phyloP scores from a whole-genome alignment of 148 eudicot genomes.

The Rhododendron molle region DNA sequence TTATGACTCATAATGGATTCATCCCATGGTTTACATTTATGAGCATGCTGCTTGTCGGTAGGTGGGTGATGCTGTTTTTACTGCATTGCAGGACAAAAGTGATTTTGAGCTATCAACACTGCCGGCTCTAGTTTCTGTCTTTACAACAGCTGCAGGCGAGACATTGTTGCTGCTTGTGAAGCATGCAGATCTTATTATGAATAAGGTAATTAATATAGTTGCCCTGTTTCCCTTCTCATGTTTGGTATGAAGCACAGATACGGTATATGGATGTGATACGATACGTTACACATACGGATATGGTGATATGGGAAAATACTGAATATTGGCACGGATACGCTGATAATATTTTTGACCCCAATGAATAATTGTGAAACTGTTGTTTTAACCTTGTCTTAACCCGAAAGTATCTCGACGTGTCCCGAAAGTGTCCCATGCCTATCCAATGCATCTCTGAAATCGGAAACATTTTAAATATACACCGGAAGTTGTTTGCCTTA shows the following conservation, averaged over 20 bases:
- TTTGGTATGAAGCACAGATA: neutral
- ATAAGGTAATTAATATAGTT: conserved; percentile 52
- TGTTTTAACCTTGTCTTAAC: neutral
- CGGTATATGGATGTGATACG: neutral
- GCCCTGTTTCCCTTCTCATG: neutral
- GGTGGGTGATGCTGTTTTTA: neutral
- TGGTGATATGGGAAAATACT: neutral
- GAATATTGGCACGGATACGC: neutral
- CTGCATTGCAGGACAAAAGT: conserved; percentile 64
- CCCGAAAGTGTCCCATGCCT: neutral
- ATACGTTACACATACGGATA: neutral
- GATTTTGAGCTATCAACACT: conserved; percentile 94
- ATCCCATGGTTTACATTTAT: neutral
- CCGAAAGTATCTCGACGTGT: neutral
- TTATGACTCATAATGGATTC: neutral
- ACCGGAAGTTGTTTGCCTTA: neutral
- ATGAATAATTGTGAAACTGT: neutral
- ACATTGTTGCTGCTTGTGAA: conserved; percentile 82
- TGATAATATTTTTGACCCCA: neutral
- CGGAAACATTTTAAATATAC: neutral
- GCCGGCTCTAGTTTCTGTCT: conserved; percentile 95
- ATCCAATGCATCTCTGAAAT: neutral
- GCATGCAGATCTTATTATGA: conserved; percentile 88
- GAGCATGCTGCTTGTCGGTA: neutral
- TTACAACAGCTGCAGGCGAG: conserved; percentile 84